Conservation (phyloP, 148 eudicot genomes). For the Agrostemma githago region DNA sequence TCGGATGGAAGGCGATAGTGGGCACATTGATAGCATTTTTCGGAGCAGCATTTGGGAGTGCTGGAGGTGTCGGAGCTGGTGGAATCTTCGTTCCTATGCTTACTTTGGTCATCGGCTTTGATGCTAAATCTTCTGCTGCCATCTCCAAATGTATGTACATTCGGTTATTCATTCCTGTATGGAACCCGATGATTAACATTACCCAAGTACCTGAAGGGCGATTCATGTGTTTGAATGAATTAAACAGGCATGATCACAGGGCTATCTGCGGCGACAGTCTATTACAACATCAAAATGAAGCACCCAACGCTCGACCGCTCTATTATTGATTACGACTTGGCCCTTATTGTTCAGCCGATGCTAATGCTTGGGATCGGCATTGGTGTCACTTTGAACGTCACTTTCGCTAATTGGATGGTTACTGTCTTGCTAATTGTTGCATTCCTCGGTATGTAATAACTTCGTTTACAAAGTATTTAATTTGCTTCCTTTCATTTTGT, state of each 20-base stretch:
- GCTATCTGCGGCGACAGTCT: constrained; percentile 47
- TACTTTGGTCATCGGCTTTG: constrained; percentile 39
- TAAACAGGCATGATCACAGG: constrained; percentile 59
- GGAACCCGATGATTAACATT: too few species aligned
- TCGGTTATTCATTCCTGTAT: background rate
- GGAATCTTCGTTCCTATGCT: constrained; percentile 49
- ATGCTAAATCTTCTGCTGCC: constrained; percentile 46
- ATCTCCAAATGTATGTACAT: constrained; percentile 33
- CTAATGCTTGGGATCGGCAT: constrained; percentile 54
- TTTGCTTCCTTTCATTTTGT: constrained; percentile 21
- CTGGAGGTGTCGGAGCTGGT: constrained; percentile 47
- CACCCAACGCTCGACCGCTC: constrained; percentile 51
- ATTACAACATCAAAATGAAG: constrained; percentile 42
- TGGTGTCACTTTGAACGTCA: constrained; percentile 52
- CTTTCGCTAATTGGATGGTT: constrained; percentile 68
- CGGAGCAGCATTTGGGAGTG: constrained; percentile 44
- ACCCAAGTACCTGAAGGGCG: too few species aligned
- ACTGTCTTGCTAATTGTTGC: constrained; percentile 47
- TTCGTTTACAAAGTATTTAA: background rate
- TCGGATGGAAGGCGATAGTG: constrained; percentile 29
- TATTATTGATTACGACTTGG: constrained; percentile 57
- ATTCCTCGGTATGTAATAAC: background rate
- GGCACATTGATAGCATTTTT: constrained; percentile 38
- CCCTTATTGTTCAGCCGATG: constrained; percentile 60
- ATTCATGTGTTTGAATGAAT: too few species aligned